Evolutionary conservation across 140 eudicot genomes (phyloP).

Genomic region (Cichorium intybus): DNA sequence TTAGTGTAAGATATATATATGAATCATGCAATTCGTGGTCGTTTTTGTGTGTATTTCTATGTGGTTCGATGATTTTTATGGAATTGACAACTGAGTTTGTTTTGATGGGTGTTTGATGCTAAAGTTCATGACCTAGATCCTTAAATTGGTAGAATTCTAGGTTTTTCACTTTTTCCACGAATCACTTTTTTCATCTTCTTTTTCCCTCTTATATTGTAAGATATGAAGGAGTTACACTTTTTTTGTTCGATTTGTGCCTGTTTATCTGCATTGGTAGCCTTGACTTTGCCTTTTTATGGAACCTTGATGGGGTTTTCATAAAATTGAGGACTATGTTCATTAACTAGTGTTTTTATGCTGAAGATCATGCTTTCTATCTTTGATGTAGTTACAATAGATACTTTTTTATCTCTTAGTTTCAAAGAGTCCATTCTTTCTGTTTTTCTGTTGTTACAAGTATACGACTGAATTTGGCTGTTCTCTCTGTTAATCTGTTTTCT

Average conservation of each 20-base stretch:
- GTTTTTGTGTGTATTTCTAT: background rate
- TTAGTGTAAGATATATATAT: background rate
- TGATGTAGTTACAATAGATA: background rate
- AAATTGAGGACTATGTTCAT: conserved; percentile 7
- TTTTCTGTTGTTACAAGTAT: background rate
- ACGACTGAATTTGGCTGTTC: no score
- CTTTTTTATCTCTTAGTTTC: background rate
- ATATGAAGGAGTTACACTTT: conserved; percentile 3
- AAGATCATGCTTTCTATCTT: background rate
- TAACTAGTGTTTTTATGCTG: conserved; percentile 9
- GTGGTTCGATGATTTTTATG: conserved; percentile 21
- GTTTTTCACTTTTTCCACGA: background rate
- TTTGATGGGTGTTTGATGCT: background rate
- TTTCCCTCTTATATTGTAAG: background rate
- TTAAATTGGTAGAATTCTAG: background rate
- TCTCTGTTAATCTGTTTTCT: no score
- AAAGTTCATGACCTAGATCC: background rate
- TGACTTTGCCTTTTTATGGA: conserved; percentile 1
- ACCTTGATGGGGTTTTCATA: background rate
- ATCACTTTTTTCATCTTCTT: background rate
- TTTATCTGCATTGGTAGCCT: background rate
- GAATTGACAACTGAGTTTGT: conserved; percentile 1
- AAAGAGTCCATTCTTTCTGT: background rate
- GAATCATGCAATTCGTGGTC: background rate
- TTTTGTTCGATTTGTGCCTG: background rate